Conservation (phyloP, 495 filamentous ascomycete genomes). For the Aspergillus conjunctus region DNA sequence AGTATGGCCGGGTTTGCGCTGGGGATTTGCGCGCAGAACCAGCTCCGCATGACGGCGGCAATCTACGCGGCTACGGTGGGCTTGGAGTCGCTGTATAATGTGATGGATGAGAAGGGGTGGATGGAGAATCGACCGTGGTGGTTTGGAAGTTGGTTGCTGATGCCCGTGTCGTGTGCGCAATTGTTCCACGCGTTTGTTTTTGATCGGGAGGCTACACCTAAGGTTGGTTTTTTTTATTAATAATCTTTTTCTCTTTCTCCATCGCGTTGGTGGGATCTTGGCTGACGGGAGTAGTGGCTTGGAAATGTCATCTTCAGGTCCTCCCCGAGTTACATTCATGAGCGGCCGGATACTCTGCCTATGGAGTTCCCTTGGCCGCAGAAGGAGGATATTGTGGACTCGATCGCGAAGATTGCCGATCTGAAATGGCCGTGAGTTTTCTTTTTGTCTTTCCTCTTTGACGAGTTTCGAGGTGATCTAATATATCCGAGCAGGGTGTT, state of each 20-base stretch:
- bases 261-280: too few species aligned
- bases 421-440: constrained; percentile 78
- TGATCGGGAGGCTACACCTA: constrained; percentile 85
- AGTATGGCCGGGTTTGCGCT: constrained; percentile 81
- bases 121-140: constrained; percentile 77
- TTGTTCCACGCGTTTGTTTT: constrained; percentile 90
- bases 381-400: constrained; percentile 76
- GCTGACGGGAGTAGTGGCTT: constrained; percentile 54
- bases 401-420: constrained; percentile 74
- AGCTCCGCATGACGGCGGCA: constrained; percentile 75
- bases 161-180: constrained; percentile 89
- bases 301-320: constrained; percentile 72
- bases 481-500: constrained; percentile 53
- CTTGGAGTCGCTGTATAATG: constrained; percentile 85
- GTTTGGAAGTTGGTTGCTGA: constrained; percentile 96
- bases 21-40: constrained; percentile 73
- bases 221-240: constrained; percentile 39
- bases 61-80: constrained; percentile 79
- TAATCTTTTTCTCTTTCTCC: too few species aligned
- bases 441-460: not conserved
- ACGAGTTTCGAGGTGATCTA: not conserved
- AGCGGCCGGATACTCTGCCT: constrained; percentile 70
- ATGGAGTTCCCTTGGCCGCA: constrained; percentile 69
- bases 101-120: constrained; percentile 76
- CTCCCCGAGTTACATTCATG: constrained; percentile 76